These are phyloP conservation scores for Aspergillus awamori DNA, from an alignment of 2,329 filamentous ascomycete genomes.

Conservation along the genomic window DNA sequence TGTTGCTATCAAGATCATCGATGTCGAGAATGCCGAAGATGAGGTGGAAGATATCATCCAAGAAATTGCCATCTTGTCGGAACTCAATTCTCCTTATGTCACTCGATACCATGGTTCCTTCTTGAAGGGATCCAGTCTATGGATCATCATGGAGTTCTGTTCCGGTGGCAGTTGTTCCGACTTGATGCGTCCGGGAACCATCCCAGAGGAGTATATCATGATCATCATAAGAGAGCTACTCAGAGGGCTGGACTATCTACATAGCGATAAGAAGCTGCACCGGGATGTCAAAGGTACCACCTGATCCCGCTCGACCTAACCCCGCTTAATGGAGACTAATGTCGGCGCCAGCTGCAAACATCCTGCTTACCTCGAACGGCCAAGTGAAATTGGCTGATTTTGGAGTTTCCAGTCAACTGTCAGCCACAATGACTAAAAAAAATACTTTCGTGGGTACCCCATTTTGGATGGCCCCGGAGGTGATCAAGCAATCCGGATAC, in stretches of 20 bases:
- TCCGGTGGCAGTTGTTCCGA: conserved; percentile 95
- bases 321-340: conserved; percentile 18
- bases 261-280: conserved; percentile 93
- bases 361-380: conserved; percentile 83
- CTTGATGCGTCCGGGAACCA: conserved; percentile 88
- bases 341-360: conserved; percentile 74
- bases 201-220: conserved; percentile 93
- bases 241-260: conserved; percentile 87
- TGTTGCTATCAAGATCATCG: conserved; percentile 97
- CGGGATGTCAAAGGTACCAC: conserved; percentile 87
- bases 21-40: conserved; percentile 98
- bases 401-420: conserved; percentile 92
- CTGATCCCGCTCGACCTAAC: no score
- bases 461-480: conserved; percentile 99
- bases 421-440: conserved; percentile 99
- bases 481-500: conserved; percentile 97
- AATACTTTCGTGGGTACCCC: conserved; percentile 98
- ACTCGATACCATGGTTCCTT: conserved; percentile 98
- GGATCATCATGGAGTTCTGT: conserved; percentile 99
- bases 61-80: conserved; percentile 95
- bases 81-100: conserved; percentile 92
- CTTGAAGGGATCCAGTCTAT: conserved; percentile 91
- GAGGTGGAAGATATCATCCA: conserved; percentile 99
- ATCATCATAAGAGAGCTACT: conserved; percentile 92
- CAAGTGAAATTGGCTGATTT: conserved; percentile 98